Evolutionary conservation across 2,329 filamentous ascomycete species (phyloP).

Genomic region (Neobulgaria alba): DNA sequence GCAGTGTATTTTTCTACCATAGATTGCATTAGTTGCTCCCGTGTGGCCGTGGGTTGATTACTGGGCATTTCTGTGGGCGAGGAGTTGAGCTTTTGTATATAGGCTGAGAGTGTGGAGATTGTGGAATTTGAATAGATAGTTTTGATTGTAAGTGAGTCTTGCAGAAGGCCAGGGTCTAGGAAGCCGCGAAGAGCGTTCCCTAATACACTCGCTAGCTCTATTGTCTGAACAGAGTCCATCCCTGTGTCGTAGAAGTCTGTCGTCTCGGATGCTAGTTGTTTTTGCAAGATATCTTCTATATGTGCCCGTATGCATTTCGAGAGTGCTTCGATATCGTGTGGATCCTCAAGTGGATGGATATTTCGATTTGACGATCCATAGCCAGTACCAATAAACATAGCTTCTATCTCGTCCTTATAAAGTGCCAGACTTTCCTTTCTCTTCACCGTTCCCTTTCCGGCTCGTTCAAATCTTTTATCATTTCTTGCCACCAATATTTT

Average conservation of each 20-base stretch:
- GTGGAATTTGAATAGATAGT: not conserved
- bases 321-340: not conserved
- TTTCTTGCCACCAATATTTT: conserved; percentile 27
- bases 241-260: not conserved
- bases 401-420: conserved; percentile 28
- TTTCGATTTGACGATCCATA: not conserved
- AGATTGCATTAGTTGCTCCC: not conserved
- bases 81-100: not conserved
- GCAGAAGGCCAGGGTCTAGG: not conserved
- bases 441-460: conserved; percentile 33
- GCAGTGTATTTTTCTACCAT: not conserved
- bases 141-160: not conserved
- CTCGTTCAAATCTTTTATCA: conserved; percentile 29
- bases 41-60: no score
- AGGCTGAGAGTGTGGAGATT: not conserved
- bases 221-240: not conserved
- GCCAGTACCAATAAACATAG: conserved; percentile 24
- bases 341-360: not conserved
- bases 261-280: not conserved
- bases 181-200: not conserved
- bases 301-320: not conserved
- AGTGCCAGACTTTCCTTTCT: conserved; percentile 24
- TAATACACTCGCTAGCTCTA: not conserved
- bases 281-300: not conserved
- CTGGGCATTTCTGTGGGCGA: not conserved